Evolutionary conservation across 805 yeast species (phyloP), one percentile per base, ranked within the genome.

Genomic region (Ogataea naganishii): DNA sequence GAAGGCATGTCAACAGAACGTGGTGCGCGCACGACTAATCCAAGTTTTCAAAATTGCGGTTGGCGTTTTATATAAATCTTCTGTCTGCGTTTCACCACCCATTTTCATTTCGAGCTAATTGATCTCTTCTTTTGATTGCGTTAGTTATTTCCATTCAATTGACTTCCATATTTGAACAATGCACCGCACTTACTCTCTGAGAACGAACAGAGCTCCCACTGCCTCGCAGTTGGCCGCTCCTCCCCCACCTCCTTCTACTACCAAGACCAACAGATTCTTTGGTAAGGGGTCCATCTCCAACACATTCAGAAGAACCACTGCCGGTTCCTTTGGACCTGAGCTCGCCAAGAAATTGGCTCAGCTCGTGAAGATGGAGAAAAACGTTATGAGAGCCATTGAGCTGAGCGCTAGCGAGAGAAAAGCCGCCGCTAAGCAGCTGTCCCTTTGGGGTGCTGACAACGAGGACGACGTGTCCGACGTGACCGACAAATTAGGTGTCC

Each of bases 121-220:
- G n/a, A n/a, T n/a, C n/a, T n/a, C n/a, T n/a, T n/a, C n/a, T n/a
- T n/a, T n/a, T n/a, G n/a, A n/a, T n/a, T n/a, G n/a, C n/a, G n/a
- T n/a, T n/a, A n/a, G n/a, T n/a, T n/a, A n/a, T n/a, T n/a, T n/a
- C n/a, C n/a, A n/a, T 14, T 11, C 18, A 14, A 14, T 14, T 7
- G n/a, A 10, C 18, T 15, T n/a, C 17, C 20, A 8, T 17, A 19
- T 19, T n/a, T 13, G 13, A 20, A 60, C 29, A 42, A 92, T 92
- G 98, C 96, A 89, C 72, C 82, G 96, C 79, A 89, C 98, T 29
- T 92, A 92, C 65, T 89, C 98, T 20, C 71, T 89, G 63, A 86
- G 98, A 75, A 78, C 86, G 48, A 60, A 80, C 33, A 82, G 95
- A 62, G 97, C 96, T 23, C 98, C 98, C 39, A 88, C 98, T 34